Evolutionary conservation across 2,329 filamentous ascomycete genomes (phyloP), one percentile per base, ranked within the genome.

Genomic region (Verticillium klebahnii): DNA sequence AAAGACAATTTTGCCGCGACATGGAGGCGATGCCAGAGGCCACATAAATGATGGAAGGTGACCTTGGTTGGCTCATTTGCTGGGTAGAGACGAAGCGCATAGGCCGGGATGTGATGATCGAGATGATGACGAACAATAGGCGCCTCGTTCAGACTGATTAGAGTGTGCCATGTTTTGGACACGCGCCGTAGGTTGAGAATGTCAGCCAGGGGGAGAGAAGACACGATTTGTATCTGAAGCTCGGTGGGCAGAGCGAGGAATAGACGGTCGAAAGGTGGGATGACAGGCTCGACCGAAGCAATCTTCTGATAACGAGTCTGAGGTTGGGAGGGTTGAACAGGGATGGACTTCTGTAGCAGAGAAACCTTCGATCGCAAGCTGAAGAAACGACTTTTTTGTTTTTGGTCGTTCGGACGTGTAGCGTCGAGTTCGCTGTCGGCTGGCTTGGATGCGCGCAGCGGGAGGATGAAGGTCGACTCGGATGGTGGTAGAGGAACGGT

Each of bases 1-100:
- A 80, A 81, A 0, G 86, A 82, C 15, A 89, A 72, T 71, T 89
- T 89, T 11, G 84, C 81, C 14, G 86, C 84, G 31, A 89, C 85
- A 67, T 89, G 85, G 1, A 89, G 72, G 19, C 86, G 82, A 70
- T 89, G 86, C 86, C 86, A 89, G 67, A 89, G 75, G 23, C 85
- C 82, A 67, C 86, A 89, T 0, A 89, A 72, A 64, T 88, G 83
- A 67, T 87, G 84, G 37, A 89, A 80, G 63, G 79, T 86, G 59
- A 85, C 74, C 19, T 79, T 73, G 19, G 75, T 69, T 5, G 77
- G 71, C 45, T 82, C 77, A n/a, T 78, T 77, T 2, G 79, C 66
- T 2, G 85, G 86, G 64, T 88, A 89, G 15, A 89, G 75, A 37
- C 83, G 80, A 55, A 82, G 78, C 29, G 85, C 84, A 67, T 89